A percentile compares a stretch with the other conserved stretches of the same genome.
Evolutionary conservation across 129 eudicot genomes (phyloP).

Genomic region (Glebionis coronaria): DNA sequence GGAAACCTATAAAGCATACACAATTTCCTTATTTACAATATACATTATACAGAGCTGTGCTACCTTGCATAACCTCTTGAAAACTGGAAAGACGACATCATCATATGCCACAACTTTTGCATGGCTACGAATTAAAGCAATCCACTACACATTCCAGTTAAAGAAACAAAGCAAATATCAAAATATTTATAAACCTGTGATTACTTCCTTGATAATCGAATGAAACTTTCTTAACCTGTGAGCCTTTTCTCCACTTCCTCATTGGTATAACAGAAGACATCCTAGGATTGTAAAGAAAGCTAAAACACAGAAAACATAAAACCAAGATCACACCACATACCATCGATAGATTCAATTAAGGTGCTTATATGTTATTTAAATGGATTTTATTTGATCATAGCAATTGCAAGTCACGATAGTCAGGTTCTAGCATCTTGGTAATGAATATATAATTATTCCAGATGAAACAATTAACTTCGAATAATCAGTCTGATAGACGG

Average conservation of each 20-base stretch:
- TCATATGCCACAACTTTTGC: conserved; percentile 86
- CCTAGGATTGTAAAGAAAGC: no score
- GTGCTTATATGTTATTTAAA: no score
- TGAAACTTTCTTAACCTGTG: conserved; percentile 61
- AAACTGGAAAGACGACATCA: conserved; percentile 61
- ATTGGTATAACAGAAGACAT: conserved; percentile 80
- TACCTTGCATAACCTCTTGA: conserved; percentile 88
- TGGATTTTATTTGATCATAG: no score
- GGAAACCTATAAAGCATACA: background rate
- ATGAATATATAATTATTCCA: no score
- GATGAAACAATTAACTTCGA: no score
- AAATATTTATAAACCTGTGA: background rate
- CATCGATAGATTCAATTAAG: no score
- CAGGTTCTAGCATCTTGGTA: no score
- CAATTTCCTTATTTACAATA: background rate
- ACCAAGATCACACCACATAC: no score
- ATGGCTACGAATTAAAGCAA: conserved; percentile 63
- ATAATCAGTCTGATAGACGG: no score
- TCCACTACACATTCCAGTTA: conserved; percentile 57
- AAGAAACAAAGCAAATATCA: background rate
- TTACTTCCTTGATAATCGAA: background rate
- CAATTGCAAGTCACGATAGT: no score
- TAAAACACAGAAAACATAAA: no score
- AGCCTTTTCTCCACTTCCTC: conserved; percentile 96
- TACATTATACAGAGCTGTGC: conserved; percentile 1